Evolutionary conservation across 805 yeast species (phyloP).

Genomic region (Kluyveromyces aestuarii): DNA sequence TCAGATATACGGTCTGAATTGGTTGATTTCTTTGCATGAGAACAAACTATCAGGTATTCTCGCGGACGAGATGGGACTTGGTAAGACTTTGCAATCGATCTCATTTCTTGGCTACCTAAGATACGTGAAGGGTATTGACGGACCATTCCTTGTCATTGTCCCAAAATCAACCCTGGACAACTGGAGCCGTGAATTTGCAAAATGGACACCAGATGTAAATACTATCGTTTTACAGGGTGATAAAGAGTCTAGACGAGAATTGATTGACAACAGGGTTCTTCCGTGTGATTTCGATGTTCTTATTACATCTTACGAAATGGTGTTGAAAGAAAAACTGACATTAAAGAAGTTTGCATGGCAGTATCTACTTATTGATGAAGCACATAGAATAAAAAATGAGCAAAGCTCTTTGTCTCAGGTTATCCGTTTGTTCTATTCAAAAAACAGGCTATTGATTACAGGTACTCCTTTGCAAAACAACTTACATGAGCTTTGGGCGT

Average conservation of each 20-base stretch:
- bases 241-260: constrained; percentile 63
- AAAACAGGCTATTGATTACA: constrained; percentile 76
- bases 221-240: constrained; percentile 82
- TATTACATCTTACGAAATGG: constrained; percentile 89
- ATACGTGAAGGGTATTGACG: constrained; percentile 66
- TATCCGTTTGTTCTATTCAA: constrained; percentile 78
- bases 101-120: constrained; percentile 84
- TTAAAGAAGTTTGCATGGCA: constrained; percentile 86
- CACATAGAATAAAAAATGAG: constrained; percentile 94
- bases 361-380: constrained; percentile 89
- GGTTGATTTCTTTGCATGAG: constrained; percentile 85
- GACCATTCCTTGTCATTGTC: constrained; percentile 86
- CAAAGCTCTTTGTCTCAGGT: constrained; percentile 88
- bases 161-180: constrained; percentile 95
- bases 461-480: constrained; percentile 97
- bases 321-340: constrained; percentile 75
- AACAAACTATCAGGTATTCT: constrained; percentile 84
- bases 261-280: constrained; percentile 51
- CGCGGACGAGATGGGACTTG: constrained; percentile 98
- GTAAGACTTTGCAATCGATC: constrained; percentile 91
- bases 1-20: constrained; percentile 90
- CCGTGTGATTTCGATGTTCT: constrained; percentile 81
- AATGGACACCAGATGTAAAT: constrained; percentile 93
- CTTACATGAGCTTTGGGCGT: constrained; percentile 93
- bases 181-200: constrained; percentile 90